phyloP scores from a whole-genome alignment of 371 early-diverging fungal species.

The Batrachochytrium dendrobatidis region DNA sequence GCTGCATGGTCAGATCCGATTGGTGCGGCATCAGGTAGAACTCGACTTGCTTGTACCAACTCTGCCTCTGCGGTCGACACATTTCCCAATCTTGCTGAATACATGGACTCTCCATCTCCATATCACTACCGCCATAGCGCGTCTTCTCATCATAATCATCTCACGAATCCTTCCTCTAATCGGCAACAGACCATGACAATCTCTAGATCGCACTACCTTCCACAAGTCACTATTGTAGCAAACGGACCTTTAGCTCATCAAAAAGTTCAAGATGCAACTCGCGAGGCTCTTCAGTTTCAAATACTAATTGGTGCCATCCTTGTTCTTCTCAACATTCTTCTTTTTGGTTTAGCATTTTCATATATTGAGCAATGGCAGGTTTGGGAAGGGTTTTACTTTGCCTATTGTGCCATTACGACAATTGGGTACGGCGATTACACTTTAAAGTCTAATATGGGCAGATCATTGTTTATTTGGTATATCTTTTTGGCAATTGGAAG shows the following conservation, averaged over 20 bases:
- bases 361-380: slow-evolving; percentile 35
- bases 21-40: no score
- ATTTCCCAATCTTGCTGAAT: no score
- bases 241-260: slow-evolving; percentile 15
- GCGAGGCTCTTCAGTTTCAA: slow-evolving; percentile 23
- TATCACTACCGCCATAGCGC: no score
- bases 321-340: slow-evolving; percentile 28
- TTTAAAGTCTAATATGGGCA: slow-evolving; percentile 18
- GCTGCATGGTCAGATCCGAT: no score
- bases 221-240: slow-evolving; percentile 28
- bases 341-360: slow-evolving; percentile 32
- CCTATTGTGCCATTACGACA: slow-evolving; percentile 31
- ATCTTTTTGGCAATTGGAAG: slow-evolving; percentile 36
- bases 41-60: no score
- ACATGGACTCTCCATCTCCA: not conserved
- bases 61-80: no score
- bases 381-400: slow-evolving; percentile 40
- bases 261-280: slow-evolving; percentile 30
- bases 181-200: slow-evolving; percentile 24
- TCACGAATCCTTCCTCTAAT: slow-evolving; percentile 4
- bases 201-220: slow-evolving; percentile 23
- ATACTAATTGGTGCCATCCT: slow-evolving; percentile 21
- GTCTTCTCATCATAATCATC: not conserved
- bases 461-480: slow-evolving; percentile 42
- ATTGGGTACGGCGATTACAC: slow-evolving; percentile 42